Base-by-base conservation (phyloP, 257 asterid genomes). In the Oldenlandia corymbosa region DNA sequence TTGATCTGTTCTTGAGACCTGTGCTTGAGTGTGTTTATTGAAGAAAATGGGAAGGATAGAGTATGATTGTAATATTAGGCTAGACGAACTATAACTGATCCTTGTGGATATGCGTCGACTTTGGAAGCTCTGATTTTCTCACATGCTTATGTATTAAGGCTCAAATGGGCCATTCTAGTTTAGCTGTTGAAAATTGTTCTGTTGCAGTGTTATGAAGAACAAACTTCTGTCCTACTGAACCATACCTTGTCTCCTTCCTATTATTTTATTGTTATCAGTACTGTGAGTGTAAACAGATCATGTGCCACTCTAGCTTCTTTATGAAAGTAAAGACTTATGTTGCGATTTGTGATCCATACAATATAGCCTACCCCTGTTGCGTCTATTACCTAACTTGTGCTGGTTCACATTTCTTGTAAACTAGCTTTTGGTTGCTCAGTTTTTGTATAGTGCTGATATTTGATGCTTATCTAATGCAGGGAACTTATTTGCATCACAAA, bases 401-500 rank as follows among this genome's bases (percentile, higher is more conserved):
- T n/a, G n/a, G n/a, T n/a, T n/a, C n/a, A n/a, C n/a, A n/a, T n/a
- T n/a, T n/a, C n/a, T n/a, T n/a, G n/a, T n/a, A n/a, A n/a, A n/a
- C n/a, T n/a, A n/a, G n/a, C n/a, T n/a, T n/a, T n/a, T n/a, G n/a
- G n/a, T n/a, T n/a, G n/a, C n/a, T n/a, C n/a, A n/a, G n/a, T 45
- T 45, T 63, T 16, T 17, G 18, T 11, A 5, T 24, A 48, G 47
- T 46, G 48, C 11, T 64, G 17, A 64, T 14, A 10, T 3, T 21
- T 64, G 49, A 27, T 34, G 5, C 20, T 64, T 46, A 20, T 27
- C 27, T 46, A 28, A 45, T 65, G 47, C 91, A 93, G 99, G 99
- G 99, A 69, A 76, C 95, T 55, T 93, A 85, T 73, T 60, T 85
- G 79, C 96, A 90, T 69, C 94, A 85, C 73, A 93, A 84, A 82